Conservation (phyloP, 2,329 filamentous ascomycete genomes). For the Atkinsonella texensis region DNA sequence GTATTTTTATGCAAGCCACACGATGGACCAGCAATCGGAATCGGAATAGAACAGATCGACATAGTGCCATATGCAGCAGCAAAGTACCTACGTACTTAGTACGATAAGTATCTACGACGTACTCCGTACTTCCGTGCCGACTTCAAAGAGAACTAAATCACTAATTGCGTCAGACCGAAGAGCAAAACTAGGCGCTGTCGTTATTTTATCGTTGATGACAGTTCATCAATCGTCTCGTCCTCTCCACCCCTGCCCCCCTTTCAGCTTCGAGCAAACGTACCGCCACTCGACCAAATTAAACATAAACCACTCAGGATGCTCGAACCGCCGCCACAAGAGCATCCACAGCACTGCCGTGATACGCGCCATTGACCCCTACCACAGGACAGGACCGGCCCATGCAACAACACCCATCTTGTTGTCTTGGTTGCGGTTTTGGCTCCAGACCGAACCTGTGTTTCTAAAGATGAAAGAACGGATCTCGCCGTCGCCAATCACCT, state of each 20-base stretch:
- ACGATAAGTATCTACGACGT: too few relatives aligned
- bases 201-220: background rate
- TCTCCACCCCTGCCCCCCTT: background rate
- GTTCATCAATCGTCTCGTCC: background rate
- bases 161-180: background rate
- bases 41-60: background rate
- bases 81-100: background rate
- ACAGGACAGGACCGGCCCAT: slow-evolving; percentile 57
- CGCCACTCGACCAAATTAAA: background rate
- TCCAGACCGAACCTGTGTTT: slow-evolving; percentile 57
- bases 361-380: slow-evolving; percentile 36
- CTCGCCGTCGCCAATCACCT: slow-evolving; percentile 31
- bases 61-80: too few relatives aligned
- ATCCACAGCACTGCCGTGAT: slow-evolving; percentile 55
- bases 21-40: background rate
- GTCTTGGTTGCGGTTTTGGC: slow-evolving; percentile 36
- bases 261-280: too few relatives aligned
- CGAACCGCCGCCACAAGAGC: slow-evolving; percentile 49
- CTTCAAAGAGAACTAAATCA: background rate
- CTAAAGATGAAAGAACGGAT: slow-evolving; percentile 43
- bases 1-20: background rate
- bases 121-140: too few relatives aligned
- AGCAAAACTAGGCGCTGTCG: background rate
- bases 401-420: slow-evolving; percentile 46
- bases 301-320: slow-evolving; percentile 16